phyloP scores from a whole-genome alignment of 164 flowering plant genomes.

The Aristolochia contorta region DNA sequence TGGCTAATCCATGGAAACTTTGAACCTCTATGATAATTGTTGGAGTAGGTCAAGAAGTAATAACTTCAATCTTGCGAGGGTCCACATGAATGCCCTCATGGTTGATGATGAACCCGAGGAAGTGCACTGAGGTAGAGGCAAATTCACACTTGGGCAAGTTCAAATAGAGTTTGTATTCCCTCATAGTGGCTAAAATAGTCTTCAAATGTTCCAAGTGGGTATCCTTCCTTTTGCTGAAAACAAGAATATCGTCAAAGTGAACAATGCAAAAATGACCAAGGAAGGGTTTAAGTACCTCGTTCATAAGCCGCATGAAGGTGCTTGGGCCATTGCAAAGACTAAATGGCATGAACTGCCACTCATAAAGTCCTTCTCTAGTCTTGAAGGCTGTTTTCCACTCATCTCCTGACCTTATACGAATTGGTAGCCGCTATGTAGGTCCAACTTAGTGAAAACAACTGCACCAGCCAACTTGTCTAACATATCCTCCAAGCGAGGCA shows the following conservation, averaged over 20 bases:
- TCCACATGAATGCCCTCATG: neutral
- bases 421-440: constrained; percentile 3
- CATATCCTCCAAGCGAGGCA: constrained; percentile 1
- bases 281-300: neutral
- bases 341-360: constrained; percentile 2
- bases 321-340: constrained; percentile 2
- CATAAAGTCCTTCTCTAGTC: neutral
- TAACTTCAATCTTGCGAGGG: neutral
- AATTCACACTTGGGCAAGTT: constrained; percentile 1
- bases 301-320: constrained; percentile 4
- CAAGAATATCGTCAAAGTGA: neutral
- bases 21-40: neutral
- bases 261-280: neutral
- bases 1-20: constrained; percentile 2
- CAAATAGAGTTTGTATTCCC: neutral
- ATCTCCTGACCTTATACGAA: neutral
- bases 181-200: neutral
- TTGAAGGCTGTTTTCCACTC: constrained; percentile 4
- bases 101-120: neutral
- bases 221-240: neutral
- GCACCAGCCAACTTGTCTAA: constrained; percentile 3
- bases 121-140: neutral
- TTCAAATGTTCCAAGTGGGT: neutral
- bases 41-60: neutral
- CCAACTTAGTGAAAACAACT: neutral